A percentile compares a stretch with the other conserved stretches of the same genome.
These are phyloP conservation scores for Laburnicola sp. DNA, from an alignment of 2,329 filamentous ascomycete genomes.

Conservation along the genomic window DNA sequence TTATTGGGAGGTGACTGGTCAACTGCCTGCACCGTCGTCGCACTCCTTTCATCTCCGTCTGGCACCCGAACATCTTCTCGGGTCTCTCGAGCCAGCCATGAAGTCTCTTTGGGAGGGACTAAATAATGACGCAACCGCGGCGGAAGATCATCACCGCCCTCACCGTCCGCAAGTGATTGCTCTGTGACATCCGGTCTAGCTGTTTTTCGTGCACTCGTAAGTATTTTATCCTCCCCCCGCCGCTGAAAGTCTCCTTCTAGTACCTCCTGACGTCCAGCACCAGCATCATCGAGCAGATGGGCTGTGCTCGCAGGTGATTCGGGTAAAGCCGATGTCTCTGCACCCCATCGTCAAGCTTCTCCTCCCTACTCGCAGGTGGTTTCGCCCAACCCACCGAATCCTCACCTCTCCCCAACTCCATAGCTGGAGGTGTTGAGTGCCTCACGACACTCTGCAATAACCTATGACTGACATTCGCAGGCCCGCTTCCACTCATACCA, in stretches of 20 bases:
- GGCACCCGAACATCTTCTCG: too few species aligned
- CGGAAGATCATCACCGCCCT: neutral
- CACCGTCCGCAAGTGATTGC: neutral
- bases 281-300: neutral
- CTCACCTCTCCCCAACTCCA: conserved; percentile 11
- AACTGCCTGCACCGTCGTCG: neutral
- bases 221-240: neutral
- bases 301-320: too few species aligned
- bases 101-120: too few species aligned
- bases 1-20: neutral
- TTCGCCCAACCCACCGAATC: conserved; percentile 9
- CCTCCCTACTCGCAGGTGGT: neutral
- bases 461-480: conserved; percentile 26
- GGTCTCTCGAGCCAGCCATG: too few species aligned
- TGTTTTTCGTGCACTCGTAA: neutral
- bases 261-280: neutral
- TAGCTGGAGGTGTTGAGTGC: conserved; percentile 28
- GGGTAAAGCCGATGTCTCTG: neutral
- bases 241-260: neutral
- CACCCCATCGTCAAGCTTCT: neutral
- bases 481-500: conserved; percentile 15
- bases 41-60: too few species aligned
- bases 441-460: conserved; percentile 36
- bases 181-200: neutral
- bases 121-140: neutral